Percentiles rank a stretch among this genome's conserved stretches.
Conservation (phyloP, 371 early-diverging fungal species). For the Dichotomocladium elegans region DNA sequence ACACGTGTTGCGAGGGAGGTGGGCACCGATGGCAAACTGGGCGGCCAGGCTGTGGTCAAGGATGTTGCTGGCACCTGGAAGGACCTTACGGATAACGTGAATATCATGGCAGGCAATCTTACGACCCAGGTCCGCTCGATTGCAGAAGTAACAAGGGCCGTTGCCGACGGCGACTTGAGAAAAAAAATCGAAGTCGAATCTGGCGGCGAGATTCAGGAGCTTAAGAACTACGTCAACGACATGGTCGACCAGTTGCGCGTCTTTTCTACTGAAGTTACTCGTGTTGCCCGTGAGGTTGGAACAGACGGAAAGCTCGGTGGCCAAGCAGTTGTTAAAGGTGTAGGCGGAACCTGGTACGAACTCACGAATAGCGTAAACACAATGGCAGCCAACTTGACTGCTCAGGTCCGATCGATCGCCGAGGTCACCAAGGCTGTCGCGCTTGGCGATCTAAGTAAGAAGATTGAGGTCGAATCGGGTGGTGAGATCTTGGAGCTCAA, state of each 20-base stretch:
- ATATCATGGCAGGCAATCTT: conserved; percentile 39
- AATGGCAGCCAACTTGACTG: conserved; percentile 39
- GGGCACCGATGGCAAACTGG: conserved; percentile 51
- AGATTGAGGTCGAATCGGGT: conserved; percentile 22
- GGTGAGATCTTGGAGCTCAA: too few species aligned
- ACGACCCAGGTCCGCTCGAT: too few species aligned
- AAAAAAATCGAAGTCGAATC: conserved; percentile 26
- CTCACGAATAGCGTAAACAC: conserved; percentile 45
- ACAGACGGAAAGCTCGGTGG: too few species aligned
- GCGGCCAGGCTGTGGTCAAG: conserved; percentile 46
- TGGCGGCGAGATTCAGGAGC: conserved; percentile 30
- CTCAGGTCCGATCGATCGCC: conserved; percentile 49
- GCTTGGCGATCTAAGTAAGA: conserved; percentile 38
- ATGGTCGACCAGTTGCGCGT: too few species aligned
- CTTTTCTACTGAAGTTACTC: too few species aligned
- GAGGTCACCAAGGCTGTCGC: conserved; percentile 48
- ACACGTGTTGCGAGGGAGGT: conserved; percentile 53
- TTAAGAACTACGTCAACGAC: too few species aligned
- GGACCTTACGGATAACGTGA: too few species aligned
- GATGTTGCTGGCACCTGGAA: too few species aligned
- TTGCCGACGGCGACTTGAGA: conserved; percentile 45
- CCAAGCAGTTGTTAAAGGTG: conserved; percentile 44
- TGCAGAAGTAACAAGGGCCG: conserved; percentile 54
- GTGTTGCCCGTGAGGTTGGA: too few species aligned
- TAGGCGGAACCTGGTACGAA: conserved; percentile 51